These are phyloP conservation scores for Recurvomyces mirabilis DNA, from an alignment of 495 filamentous ascomycete species.

Conservation along the genomic window DNA sequence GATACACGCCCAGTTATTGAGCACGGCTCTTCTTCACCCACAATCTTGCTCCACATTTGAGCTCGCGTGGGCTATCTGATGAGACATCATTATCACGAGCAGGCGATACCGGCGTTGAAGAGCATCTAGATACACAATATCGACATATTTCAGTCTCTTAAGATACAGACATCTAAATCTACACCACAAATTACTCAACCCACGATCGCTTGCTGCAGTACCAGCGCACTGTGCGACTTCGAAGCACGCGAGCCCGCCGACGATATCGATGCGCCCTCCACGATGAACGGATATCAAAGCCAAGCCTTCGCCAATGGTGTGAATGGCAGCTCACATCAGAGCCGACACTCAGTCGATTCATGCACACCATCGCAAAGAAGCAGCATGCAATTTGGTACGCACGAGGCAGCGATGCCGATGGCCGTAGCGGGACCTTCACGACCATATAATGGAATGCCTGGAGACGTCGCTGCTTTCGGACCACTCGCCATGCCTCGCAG, in stretches of 20 bases:
- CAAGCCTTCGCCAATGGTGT: slow-evolving; percentile 3
- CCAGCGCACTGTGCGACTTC: slow-evolving; percentile 4
- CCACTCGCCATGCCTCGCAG: slow-evolving; percentile 62
- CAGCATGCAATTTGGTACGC: background rate
- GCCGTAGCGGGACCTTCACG: slow-evolving; percentile 23
- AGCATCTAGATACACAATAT: no score
- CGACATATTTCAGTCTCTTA: no score
- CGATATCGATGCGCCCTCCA: background rate
- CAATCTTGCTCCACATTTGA: no score
- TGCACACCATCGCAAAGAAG: no score
- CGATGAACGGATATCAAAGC: slow-evolving; percentile 2
- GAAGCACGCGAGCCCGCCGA: slow-evolving; percentile 1
- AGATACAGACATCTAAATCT: background rate
- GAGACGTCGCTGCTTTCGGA: slow-evolving; percentile 33
- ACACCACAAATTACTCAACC: background rate
- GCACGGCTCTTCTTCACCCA: no score
- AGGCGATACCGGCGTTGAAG: no score
- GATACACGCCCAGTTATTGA: no score
- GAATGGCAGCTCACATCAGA: background rate
- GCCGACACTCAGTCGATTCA: slow-evolving; percentile 12
- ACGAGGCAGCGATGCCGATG: background rate
- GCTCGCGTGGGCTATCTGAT: no score
- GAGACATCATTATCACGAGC: no score
- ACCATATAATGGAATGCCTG: slow-evolving; percentile 10
- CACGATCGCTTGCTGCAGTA: background rate